Percentiles rank a stretch among this genome's conserved stretches.
phyloP scores from a whole-genome alignment of 139 green algal species.

The Bryopsis sp. region DNA sequence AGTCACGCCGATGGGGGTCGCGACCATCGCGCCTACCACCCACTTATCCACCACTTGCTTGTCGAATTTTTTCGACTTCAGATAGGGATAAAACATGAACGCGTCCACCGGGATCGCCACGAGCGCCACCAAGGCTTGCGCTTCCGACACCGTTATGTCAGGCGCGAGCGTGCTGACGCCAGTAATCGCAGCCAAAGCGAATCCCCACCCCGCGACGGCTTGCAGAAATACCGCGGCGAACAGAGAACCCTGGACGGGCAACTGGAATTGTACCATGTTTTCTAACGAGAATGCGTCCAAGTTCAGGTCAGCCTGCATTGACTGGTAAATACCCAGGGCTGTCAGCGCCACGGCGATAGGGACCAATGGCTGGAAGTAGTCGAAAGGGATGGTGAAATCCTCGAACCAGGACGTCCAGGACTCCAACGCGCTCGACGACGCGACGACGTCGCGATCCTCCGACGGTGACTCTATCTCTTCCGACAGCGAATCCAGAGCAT shows the following conservation, averaged over 20 bases:
- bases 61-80: background rate
- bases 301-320: background rate
- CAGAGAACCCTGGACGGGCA: background rate
- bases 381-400: too few relatives aligned
- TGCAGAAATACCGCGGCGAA: background rate
- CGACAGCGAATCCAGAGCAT: too few relatives aligned
- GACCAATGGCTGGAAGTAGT: background rate
- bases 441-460: too few relatives aligned
- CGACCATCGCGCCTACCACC: background rate
- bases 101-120: background rate
- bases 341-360: background rate
- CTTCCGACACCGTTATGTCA: background rate
- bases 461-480: too few relatives aligned
- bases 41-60: background rate
- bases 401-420: too few relatives aligned
- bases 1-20: background rate
- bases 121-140: background rate
- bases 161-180: background rate
- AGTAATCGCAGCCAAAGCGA: background rate
- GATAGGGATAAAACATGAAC: background rate
- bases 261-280: background rate
- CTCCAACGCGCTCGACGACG: too few relatives aligned
- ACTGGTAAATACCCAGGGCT: background rate
- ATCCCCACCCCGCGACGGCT: background rate
- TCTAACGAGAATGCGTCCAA: conserved; percentile 1